Evolutionary conservation across 495 filamentous ascomycete genomes (phyloP), one percentile per base, ranked within the genome.

Genomic region (Talaromyces trachyspermus): DNA sequence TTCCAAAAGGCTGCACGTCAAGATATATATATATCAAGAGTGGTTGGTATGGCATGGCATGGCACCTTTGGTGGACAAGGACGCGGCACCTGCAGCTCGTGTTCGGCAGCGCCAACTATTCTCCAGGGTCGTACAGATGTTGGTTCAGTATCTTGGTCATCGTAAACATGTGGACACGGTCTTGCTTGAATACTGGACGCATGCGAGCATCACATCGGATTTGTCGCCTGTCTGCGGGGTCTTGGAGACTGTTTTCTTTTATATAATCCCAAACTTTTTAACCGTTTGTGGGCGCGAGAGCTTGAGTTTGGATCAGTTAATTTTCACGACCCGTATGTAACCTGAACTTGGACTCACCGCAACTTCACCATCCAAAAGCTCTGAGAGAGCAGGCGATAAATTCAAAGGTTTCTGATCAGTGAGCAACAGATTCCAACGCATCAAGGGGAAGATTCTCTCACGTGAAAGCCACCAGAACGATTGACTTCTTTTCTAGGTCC

Each of bases 131-230:
- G 55, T 81, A 87, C 49, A 87, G 61, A 51, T 86, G 81, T 58
- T 80, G 72, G 46, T 76, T 78, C 10, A 88, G 73, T 17, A 87
- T 77, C 63, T 86, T 87, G 68, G 92, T 96, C 89, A 96, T 95
- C 33, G 88, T 89, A 59, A 98, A 97, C 94, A 98, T 98, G 56
- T 96, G 88, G 27, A 98, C 83, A 53, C 79, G 85, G 50, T 89
- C 85, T 54, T 83, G 78, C 61, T 91, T 91, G 71, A 98, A 97
- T 2, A 98, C 85, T 1, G 83, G 81, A 26, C 86, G 79, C 82
- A 98, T 80, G 39, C 78, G 76, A 29, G 95, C 88, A 66, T 98
- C 94, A 62, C 92, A 98, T 43, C 78, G 68, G 44, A 98, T 97
- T 56, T 95, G 88, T 10, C 92, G 86, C 58, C 86, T 84, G 64